Evolutionary conservation across 2,329 filamentous ascomycete genomes (phyloP), one percentile per base, ranked within the genome.

Genomic region (Cercospora beticola): DNA sequence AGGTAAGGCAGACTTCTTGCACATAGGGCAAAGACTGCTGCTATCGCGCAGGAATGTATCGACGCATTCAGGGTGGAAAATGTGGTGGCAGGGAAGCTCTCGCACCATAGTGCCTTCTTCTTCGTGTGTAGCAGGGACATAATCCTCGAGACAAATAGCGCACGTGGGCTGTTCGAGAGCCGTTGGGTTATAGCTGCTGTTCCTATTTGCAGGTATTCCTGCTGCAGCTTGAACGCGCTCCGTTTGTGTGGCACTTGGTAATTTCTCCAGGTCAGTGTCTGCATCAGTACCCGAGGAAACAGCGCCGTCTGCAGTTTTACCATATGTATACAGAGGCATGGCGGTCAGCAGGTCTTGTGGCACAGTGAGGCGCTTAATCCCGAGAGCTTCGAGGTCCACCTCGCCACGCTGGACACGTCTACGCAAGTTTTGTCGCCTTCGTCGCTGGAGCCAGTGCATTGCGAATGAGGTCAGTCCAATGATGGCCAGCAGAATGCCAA

Each of bases 31-130:
- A 1, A 97, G 84, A 18, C 92, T 96, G 77, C 92, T 96, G 76
- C 90, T 90, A 65, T 89, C 85, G 54, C 86, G 85, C 12, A 98
- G 83, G 75, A 95, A 97, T 23, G 89, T 87, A 76, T 98, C 94
- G 71, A 98, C 94, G 76, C 95, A 99, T 72, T 92, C 90, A 0
- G 92, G 90, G 73, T 99, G 94, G 79, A 94, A 99, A 66, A 98
- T 94, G 78, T 99, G 95, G 0, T 91, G 89, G 74, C 95, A 99
- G 0, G 92, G 89, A 2, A 98, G 84, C 79, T 97, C 92, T 65
- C 93, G 90, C 65, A 98, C 93, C 21, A 89, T 86, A 0, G 92
- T 75, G 36, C 75, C 76, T 59, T 72, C 70, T 6, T 64, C 57
- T 14, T 70, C 73, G 7, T 67, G 49, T 54, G 31, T 67, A 9